Evolutionary conservation across 805 yeast species (phyloP).

Genomic region (Saturnispora kantuleensis): DNA sequence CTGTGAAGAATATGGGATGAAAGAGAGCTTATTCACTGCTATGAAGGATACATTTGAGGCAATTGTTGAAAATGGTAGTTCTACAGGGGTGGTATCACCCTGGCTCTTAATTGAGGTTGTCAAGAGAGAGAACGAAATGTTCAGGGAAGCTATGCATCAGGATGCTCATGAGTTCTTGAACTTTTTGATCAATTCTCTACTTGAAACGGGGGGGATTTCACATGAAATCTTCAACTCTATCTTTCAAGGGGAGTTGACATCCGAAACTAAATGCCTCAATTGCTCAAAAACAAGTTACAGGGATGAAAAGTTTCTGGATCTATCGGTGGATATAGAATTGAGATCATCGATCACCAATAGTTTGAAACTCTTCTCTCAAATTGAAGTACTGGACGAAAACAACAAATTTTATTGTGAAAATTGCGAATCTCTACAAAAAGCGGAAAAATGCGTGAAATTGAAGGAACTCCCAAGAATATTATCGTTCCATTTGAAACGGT

Average conservation of each 20-base stretch:
- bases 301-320: constrained; percentile 79
- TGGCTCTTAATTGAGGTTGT: constrained; percentile 59
- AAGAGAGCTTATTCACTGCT: constrained; percentile 44
- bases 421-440: constrained; percentile 88
- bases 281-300: constrained; percentile 78
- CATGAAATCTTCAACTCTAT: constrained; percentile 34
- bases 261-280: constrained; percentile 80
- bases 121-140: constrained; percentile 74
- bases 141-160: constrained; percentile 90
- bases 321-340: constrained; percentile 74
- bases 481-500: constrained; percentile 81
- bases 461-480: constrained; percentile 68
- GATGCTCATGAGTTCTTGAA: constrained; percentile 97
- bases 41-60: constrained; percentile 80
- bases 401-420: constrained; percentile 90
- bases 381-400: constrained; percentile 75
- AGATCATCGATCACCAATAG: constrained; percentile 70
- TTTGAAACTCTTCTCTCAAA: constrained; percentile 70
- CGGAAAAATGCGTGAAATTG: constrained; percentile 78
- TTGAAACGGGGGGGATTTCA: constrained; percentile 1
- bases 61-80: constrained; percentile 59
- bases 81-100: constrained; percentile 82
- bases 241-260: constrained; percentile 78
- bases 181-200: constrained; percentile 51
- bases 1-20: constrained; percentile 38